phyloP scores from a whole-genome alignment of 192 early-diverging fungal species.

The Phycomyces nitens region DNA sequence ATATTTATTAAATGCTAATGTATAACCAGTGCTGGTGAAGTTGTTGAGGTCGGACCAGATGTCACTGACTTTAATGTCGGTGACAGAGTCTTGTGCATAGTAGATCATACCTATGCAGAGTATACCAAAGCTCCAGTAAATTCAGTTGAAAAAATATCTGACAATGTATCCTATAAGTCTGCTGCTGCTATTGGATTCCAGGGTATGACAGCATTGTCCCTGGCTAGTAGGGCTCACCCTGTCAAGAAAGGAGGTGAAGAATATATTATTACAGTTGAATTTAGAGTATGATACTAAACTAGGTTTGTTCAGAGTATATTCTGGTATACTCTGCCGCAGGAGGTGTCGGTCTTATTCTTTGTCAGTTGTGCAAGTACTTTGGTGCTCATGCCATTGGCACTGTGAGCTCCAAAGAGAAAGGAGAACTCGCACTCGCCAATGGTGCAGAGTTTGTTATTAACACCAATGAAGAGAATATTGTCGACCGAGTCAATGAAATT shows the following conservation, averaged over 20 bases:
- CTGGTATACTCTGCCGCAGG: slow-evolving; percentile 90
- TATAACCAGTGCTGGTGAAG: slow-evolving; percentile 66
- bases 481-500: slow-evolving; percentile 65
- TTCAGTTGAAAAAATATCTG: slow-evolving; percentile 48
- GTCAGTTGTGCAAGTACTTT: slow-evolving; percentile 67
- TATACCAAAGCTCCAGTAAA: slow-evolving; percentile 51
- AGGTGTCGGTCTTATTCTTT: slow-evolving; percentile 77
- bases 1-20: no score
- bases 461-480: slow-evolving; percentile 64
- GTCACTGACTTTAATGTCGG: slow-evolving; percentile 66
- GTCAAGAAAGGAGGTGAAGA: slow-evolving; percentile 53
- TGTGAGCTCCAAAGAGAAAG: slow-evolving; percentile 70
- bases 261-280: not conserved
- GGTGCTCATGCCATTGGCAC: slow-evolving; percentile 94
- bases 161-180: slow-evolving; percentile 47
- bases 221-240: slow-evolving; percentile 64
- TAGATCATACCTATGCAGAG: slow-evolving; percentile 67
- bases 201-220: slow-evolving; percentile 76
- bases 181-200: slow-evolving; percentile 73
- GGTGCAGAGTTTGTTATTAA: slow-evolving; percentile 75
- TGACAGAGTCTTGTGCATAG: slow-evolving; percentile 78
- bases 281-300: not conserved
- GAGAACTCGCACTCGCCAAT: slow-evolving; percentile 49
- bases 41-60: slow-evolving; percentile 70
- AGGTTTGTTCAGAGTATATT: slow-evolving; percentile 55